Conservation (phyloP, 805 yeast genomes). For the Candida lessepsii region DNA sequence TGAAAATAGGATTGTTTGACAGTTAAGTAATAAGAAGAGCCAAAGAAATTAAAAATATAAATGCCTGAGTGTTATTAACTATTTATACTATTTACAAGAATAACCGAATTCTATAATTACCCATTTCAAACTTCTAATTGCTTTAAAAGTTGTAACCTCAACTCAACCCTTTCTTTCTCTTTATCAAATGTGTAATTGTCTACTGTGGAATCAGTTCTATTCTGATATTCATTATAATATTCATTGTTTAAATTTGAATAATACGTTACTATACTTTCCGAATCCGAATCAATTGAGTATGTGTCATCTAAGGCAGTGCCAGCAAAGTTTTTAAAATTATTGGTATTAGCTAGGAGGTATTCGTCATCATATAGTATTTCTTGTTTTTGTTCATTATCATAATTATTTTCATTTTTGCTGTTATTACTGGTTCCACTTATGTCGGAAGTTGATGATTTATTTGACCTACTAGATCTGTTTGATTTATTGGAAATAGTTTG, state of each 20-base stretch:
- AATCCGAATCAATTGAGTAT: constrained; percentile 20
- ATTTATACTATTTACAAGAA: constrained; percentile 3
- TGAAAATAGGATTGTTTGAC: too few species aligned
- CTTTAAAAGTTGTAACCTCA: constrained; percentile 36
- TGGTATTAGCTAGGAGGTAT: constrained; percentile 23
- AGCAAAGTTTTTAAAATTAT: constrained; percentile 24
- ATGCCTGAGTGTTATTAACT: background rate
- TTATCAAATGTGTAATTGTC: constrained; percentile 20
- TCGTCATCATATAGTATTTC: constrained; percentile 25
- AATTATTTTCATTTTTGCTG: background rate
- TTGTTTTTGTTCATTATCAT: background rate
- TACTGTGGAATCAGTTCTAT: background rate
- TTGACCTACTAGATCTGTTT: constrained; percentile 2
- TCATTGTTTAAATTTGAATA: constrained; percentile 17
- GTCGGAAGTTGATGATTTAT: background rate
- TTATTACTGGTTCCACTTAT: background rate
- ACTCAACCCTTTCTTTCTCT: constrained; percentile 37
- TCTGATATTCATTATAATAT: constrained; percentile 12
- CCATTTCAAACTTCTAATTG: constrained; percentile 30
- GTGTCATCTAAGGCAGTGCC: constrained; percentile 20
- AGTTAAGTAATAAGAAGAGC: too few species aligned
- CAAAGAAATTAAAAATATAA: too few species aligned
- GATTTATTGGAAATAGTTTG: constrained; percentile 5
- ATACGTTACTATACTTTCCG: constrained; percentile 23
- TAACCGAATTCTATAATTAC: too few species aligned